Evolutionary conservation across 257 asterid genomes (phyloP), one percentile per base, ranked within the genome.

Genomic region (Salvia miltiorrhiza): DNA sequence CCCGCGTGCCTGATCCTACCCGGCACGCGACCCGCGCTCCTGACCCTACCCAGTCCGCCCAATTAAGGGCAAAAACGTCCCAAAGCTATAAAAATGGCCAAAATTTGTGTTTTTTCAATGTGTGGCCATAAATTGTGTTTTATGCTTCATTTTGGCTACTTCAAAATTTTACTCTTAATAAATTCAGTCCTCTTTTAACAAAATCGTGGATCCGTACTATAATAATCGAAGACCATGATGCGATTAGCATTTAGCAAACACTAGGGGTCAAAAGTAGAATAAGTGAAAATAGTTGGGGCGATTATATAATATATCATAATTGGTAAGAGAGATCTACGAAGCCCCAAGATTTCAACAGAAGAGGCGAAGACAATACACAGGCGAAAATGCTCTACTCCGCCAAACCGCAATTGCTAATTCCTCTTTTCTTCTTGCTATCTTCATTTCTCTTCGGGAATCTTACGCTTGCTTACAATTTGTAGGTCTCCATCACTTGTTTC

Each of bases 381-480:
- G 69, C 71, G 74, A 80, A 78, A 62, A 82, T 82, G 87, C 69
- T 77, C 33, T 23, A 9, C 69, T 73, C 69, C 39, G 26, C 9
- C 73, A 57, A 52, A 47, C 60, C 82, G 35, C 81, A 72, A 69
- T 65, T 61, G 63, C 49, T 71, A 43, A 47, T 37, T 63, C 59
- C 80, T 62, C 53, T 72, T 9, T 4, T 72, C 47, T 60, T 78
- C 71, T 53, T 58, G 20, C 65, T 79, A 17, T 10, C 69, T 24
- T 14, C 77, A 4, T 66, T 69, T 7, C n/a, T 56, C 48, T 65
- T 72, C 47, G 16, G 63, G 32, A 39, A 41, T 41, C 41, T 55
- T 11, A 79, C 85, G 41, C 54, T 61, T 41, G 83, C 81, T 69
- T 77, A 72, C n/a, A 57, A 82, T 58, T 57, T 76, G 90, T 85